Base-by-base conservation (phyloP, 1,284 basidiomycete species). In the Malassezia vespertilionis region DNA sequence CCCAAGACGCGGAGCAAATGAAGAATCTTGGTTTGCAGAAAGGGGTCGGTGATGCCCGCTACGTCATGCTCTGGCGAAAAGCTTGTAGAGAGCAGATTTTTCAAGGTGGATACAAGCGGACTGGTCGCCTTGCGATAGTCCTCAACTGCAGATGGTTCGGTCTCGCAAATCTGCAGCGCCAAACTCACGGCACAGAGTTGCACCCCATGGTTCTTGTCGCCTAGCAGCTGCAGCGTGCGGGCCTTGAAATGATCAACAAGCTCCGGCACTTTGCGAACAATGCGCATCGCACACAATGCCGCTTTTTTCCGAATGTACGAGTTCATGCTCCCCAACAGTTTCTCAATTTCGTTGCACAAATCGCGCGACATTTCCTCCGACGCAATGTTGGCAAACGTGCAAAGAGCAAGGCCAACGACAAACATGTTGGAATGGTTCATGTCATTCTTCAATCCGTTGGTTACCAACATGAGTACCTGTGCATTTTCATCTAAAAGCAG, bases 351-450 rank as follows among this genome's bases (percentile, higher is more conserved):
- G 65, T 66, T 64, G 46, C 59, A 64, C 30, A 71, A 52, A 43
- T 66, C 61, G 24, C 65, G 46, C 14, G 67, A 63, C 67, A 71
- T 69, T 48, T 71, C 70, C 49, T 97, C 93, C 10, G 89, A 95
- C 8, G 93, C 87, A 58, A 97, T 97, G 70, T 97, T 96, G 55
- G 91, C 93, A 71, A 99, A 97, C 0, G 93, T 97, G 69, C 90
- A 96, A 33, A 99, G 79, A 1, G 90, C 91, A 41, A 99, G 79
- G 15, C 93, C 93, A 31, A 97, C 93, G 8, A 87, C 86, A 72
- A 95, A 97, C 86, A 95, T 95, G 74, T 96, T 97, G 10, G 90
- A 84, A 74, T 96, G 90, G 72, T 97, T 96, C 88, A 99, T 90
- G 74, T 97, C 93, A 73, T 97, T 99, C 75, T 99, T 99, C 61